Evolutionary conservation across 345 rosid species (phyloP).

Genomic region (Pistacia atlantica): DNA sequence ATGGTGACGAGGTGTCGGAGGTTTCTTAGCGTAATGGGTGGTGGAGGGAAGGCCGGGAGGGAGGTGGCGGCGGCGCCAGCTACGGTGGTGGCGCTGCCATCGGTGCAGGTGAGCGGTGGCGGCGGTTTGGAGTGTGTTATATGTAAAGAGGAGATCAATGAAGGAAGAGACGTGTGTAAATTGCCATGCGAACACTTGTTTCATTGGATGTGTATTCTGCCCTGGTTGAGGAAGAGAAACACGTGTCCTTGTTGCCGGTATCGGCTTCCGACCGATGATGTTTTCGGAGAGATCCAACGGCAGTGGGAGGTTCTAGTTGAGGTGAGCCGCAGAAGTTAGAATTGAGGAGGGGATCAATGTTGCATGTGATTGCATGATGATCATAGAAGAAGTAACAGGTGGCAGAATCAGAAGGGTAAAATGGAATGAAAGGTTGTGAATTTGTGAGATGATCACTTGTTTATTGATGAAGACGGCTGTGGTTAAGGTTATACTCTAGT

Average conservation of each 20-base stretch:
- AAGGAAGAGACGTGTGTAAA: slow-evolving; percentile 80
- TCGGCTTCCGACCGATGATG: slow-evolving; percentile 85
- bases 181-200: slow-evolving; percentile 87
- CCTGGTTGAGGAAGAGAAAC: slow-evolving; percentile 80
- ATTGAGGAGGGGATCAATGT: neutral
- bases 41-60: slow-evolving; percentile 37
- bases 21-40: slow-evolving; percentile 50
- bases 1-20: slow-evolving; percentile 61
- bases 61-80: slow-evolving; percentile 61
- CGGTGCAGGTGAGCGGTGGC: slow-evolving; percentile 48
- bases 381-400: neutral
- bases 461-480: slow-evolving; percentile 20
- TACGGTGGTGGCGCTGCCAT: slow-evolving; percentile 65
- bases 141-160: slow-evolving; percentile 81
- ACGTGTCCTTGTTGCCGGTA: slow-evolving; percentile 93
- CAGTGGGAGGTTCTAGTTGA: slow-evolving; percentile 62
- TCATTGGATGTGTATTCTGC: slow-evolving; percentile 88
- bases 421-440: neutral
- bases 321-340: slow-evolving; percentile 19
- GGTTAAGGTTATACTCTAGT: neutral
- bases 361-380: neutral
- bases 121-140: slow-evolving; percentile 66
- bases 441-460: slow-evolving; percentile 16
- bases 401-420: slow-evolving; percentile 14
- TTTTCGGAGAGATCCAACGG: slow-evolving; percentile 76